Evolutionary conservation across 2,329 filamentous ascomycete species (phyloP).

Genomic region (Pseudopithomyces maydicus): DNA sequence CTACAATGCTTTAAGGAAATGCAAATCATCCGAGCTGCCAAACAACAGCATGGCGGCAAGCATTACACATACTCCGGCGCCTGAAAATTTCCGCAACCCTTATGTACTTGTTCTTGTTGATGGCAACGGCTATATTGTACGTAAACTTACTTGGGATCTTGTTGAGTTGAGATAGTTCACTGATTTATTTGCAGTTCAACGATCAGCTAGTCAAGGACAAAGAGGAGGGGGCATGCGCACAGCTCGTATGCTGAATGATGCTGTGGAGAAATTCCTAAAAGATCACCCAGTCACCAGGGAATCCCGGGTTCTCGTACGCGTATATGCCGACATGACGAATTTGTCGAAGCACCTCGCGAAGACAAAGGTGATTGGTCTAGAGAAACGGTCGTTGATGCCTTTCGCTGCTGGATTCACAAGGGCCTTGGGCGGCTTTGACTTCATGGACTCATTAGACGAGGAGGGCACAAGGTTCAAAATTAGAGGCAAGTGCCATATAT

Average conservation of each 20-base stretch:
- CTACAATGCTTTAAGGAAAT: constrained; percentile 61
- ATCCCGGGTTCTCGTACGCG: constrained; percentile 60
- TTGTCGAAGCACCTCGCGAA: constrained; percentile 58
- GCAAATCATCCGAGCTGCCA: constrained; percentile 59
- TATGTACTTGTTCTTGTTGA: constrained; percentile 67
- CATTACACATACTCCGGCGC: constrained; percentile 25
- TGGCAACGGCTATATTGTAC: constrained; percentile 62
- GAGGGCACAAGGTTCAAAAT: constrained; percentile 67
- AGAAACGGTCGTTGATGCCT: constrained; percentile 52
- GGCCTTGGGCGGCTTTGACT: constrained; percentile 64
- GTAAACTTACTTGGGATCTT: neutral
- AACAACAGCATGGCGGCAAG: constrained; percentile 49
- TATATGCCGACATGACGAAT: constrained; percentile 62
- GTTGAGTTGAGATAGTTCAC: no score
- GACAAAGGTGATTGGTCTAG: constrained; percentile 56
- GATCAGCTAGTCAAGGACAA: constrained; percentile 55
- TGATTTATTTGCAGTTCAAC: constrained; percentile 45
- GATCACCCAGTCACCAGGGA: constrained; percentile 44
- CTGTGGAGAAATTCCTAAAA: constrained; percentile 48
- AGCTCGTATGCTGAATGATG: constrained; percentile 59
- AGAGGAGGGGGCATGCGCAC: constrained; percentile 61
- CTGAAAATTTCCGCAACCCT: constrained; percentile 53
- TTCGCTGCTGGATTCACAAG: constrained; percentile 64
- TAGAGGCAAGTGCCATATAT: constrained; percentile 47
- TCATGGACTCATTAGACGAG: constrained; percentile 64